Percentiles rank a stretch among this genome's conserved stretches.
phyloP scores from a whole-genome alignment of 352 stramenopile species.

The Blastocystis hominis region DNA sequence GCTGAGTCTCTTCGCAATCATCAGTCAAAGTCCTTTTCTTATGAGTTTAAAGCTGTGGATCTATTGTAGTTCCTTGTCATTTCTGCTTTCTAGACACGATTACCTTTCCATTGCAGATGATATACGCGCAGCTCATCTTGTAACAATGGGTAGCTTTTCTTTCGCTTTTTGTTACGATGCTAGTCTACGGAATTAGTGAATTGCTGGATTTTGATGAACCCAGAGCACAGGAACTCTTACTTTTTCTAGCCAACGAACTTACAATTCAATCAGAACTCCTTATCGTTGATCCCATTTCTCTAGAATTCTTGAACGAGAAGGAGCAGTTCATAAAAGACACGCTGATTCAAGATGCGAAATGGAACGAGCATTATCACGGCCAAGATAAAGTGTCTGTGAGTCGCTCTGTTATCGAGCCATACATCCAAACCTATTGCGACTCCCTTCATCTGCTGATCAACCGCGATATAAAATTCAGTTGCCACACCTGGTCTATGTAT shows the following conservation, averaged over 20 bases:
- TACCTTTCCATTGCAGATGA: neutral
- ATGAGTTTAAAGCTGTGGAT: neutral
- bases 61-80: neutral
- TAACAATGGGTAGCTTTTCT: neutral
- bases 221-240: neutral
- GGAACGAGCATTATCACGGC: neutral
- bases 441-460: constrained; percentile 6
- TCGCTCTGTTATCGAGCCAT: constrained; percentile 8
- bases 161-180: neutral
- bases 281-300: constrained; percentile 12
- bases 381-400: constrained; percentile 32
- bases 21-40: neutral
- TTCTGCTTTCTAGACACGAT: neutral
- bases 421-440: neutral
- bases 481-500: constrained; percentile 16
- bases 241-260: neutral
- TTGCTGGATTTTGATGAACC: neutral
- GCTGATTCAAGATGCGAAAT: neutral
- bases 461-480: constrained; percentile 45
- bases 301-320: constrained; percentile 43
- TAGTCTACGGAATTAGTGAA: constrained; percentile 40
- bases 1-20: neutral
- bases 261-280: neutral
- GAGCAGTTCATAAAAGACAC: neutral
- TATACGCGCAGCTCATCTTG: neutral